Evolutionary conservation across 768 basidiomycete species (phyloP).

Genomic region (Kwoniella bestiolae): DNA sequence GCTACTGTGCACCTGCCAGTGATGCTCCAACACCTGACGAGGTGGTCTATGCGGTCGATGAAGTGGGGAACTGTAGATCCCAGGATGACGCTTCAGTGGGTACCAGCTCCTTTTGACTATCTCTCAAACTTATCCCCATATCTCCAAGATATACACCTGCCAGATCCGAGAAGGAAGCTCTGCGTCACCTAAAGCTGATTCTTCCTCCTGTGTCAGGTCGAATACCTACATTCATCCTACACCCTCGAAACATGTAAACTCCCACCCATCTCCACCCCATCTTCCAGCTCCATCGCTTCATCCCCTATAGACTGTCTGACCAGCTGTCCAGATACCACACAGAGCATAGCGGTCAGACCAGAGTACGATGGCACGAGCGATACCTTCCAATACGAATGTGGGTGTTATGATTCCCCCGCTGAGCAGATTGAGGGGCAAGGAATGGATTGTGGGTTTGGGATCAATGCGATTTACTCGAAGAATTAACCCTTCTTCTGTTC

Average conservation of each 20-base stretch:
- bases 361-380: slow-evolving; percentile 4
- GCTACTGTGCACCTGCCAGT: slow-evolving; percentile 7
- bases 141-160: too few relatives aligned
- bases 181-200: too few relatives aligned
- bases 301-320: slow-evolving; percentile 5
- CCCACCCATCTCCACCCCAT: slow-evolving; percentile 6
- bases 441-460: slow-evolving; percentile 19
- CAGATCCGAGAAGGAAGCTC: too few relatives aligned
- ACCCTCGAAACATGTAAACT: slow-evolving; percentile 9
- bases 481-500: too few relatives aligned
- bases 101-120: not conserved
- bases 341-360: slow-evolving; percentile 1
- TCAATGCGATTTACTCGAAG: slow-evolving; percentile 5
- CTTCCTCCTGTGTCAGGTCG: too few relatives aligned
- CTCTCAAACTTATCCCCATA: too few relatives aligned
- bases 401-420: slow-evolving; percentile 4
- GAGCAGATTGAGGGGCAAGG: slow-evolving; percentile 3
- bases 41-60: slow-evolving; percentile 16
- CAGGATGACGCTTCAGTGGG: slow-evolving; percentile 22
- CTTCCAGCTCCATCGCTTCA: not conserved
- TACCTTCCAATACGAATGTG: slow-evolving; percentile 17
- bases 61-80: slow-evolving; percentile 15
- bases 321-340: not conserved
- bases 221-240: slow-evolving; percentile 17
- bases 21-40: slow-evolving; percentile 18